These are phyloP conservation scores for Hydrangea macrophylla DNA, from an alignment of 148 eudicot genomes.

Conservation along the genomic window DNA sequence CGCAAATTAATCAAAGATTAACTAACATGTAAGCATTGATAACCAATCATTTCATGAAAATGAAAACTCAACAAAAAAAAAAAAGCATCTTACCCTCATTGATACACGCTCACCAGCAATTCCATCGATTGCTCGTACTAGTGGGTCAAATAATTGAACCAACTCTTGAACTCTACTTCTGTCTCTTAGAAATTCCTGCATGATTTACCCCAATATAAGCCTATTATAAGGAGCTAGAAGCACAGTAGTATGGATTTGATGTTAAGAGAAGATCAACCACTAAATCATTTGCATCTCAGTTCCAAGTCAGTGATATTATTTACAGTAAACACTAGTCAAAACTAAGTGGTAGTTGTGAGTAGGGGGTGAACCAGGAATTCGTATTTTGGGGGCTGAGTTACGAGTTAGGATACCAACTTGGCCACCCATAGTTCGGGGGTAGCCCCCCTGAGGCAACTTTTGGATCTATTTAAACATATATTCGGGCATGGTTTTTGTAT, in stretches of 20 bases:
- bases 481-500: no score
- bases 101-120: constrained; percentile 89
- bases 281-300: not conserved
- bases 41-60: not conserved
- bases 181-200: constrained; percentile 85
- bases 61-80: not conserved
- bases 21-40: not conserved
- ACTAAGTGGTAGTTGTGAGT: no score
- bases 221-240: not conserved
- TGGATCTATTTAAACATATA: no score
- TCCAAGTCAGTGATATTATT: no score
- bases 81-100: constrained; percentile 66
- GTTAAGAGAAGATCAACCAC: not conserved
- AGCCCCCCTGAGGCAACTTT: no score
- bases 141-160: constrained; percentile 79
- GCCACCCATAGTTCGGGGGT: no score
- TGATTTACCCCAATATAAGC: constrained; percentile 15
- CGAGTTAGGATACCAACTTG: no score
- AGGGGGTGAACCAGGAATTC: no score
- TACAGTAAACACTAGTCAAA: no score
- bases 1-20: constrained; percentile 12
- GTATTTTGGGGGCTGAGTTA: no score
- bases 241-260: not conserved
- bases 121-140: constrained; percentile 74
- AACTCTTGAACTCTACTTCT: constrained; percentile 71